Percentiles rank a stretch among this genome's conserved stretches.
Evolutionary conservation across 1,284 basidiomycete species (phyloP).

Genomic region (Cryptococcus jaspeensis): DNA sequence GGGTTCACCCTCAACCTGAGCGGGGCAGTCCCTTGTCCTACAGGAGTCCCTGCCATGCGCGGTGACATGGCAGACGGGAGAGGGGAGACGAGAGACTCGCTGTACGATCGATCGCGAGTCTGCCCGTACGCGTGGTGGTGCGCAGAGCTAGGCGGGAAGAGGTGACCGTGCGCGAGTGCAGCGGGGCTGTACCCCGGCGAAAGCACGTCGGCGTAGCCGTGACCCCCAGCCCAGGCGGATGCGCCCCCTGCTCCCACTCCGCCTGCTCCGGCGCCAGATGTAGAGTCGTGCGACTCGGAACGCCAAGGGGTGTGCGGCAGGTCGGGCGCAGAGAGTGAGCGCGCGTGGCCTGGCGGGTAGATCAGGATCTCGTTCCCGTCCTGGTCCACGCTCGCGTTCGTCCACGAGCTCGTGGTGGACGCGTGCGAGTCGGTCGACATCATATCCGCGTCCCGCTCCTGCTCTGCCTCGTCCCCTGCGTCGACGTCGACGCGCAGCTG

Average conservation of each 20-base stretch:
- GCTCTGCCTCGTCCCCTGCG: not conserved
- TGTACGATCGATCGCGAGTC: too few species aligned
- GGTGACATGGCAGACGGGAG: too few species aligned
- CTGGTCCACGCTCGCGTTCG: not conserved
- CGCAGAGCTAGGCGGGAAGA: too few species aligned
- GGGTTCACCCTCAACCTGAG: not conserved
- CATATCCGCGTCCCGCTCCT: not conserved
- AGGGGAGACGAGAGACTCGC: too few species aligned
- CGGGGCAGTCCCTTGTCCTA: not conserved
- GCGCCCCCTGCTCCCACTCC: not conserved
- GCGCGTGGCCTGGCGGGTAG: constrained; percentile 17
- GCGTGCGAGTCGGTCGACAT: constrained; percentile 4
- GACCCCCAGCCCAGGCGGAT: not conserved
- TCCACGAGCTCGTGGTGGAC: not conserved
- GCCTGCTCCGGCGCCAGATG: not conserved
- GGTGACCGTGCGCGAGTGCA: not conserved
- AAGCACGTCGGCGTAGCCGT: not conserved
- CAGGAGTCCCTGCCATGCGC: not conserved
- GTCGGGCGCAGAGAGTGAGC: constrained; percentile 14
- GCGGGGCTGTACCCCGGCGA: not conserved
- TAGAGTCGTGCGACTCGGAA: too few species aligned
- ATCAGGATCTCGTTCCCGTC: constrained; percentile 17
- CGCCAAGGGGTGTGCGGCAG: constrained; percentile 11
- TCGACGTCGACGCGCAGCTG: not conserved
- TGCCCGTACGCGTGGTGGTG: too few species aligned